These are phyloP conservation scores for Trichoderma gamsii DNA, from an alignment of 495 filamentous ascomycete genomes.

Conservation along the genomic window DNA sequence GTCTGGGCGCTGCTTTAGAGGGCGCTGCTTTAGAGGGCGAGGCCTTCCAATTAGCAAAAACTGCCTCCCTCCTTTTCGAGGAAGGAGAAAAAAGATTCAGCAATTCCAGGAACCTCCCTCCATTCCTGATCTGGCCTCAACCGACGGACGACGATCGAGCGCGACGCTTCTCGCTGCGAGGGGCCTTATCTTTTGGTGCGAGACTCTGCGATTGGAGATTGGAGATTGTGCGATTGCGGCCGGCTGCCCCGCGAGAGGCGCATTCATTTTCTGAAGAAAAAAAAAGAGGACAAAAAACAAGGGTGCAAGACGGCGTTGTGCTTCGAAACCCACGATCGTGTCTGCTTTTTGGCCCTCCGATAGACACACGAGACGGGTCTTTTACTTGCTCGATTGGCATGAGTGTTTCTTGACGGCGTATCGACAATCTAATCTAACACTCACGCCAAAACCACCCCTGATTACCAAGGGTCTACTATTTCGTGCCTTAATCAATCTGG, in stretches of 20 bases:
- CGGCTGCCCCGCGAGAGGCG: slow-evolving; percentile 1
- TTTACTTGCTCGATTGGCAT: not conserved
- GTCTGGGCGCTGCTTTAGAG: slow-evolving; percentile 1
- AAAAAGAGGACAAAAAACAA: not conserved
- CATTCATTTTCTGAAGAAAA: not conserved
- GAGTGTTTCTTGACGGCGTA: not conserved
- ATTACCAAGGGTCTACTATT: not conserved
- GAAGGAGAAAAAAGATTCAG: not conserved
- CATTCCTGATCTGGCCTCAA: not conserved
- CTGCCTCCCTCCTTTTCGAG: slow-evolving; percentile 4
- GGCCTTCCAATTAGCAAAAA: not conserved
- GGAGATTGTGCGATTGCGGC: not conserved
- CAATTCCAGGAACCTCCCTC: not conserved
- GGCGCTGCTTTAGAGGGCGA: not conserved
- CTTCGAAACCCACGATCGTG: not conserved
- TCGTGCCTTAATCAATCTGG: not conserved
- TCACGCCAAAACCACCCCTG: not conserved
- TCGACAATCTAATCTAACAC: not conserved
- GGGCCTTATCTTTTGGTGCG: not conserved
- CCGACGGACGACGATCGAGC: not conserved
- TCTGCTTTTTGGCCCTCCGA: not conserved
- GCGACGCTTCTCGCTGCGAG: slow-evolving; percentile 7
- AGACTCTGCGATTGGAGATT: not conserved
- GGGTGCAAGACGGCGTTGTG: not conserved
- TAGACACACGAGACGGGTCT: not conserved